A percentile compares a stretch with the other conserved stretches of the same genome.
Conservation (phyloP, 345 rosid species). For the Ceriops zippeliana region DNA sequence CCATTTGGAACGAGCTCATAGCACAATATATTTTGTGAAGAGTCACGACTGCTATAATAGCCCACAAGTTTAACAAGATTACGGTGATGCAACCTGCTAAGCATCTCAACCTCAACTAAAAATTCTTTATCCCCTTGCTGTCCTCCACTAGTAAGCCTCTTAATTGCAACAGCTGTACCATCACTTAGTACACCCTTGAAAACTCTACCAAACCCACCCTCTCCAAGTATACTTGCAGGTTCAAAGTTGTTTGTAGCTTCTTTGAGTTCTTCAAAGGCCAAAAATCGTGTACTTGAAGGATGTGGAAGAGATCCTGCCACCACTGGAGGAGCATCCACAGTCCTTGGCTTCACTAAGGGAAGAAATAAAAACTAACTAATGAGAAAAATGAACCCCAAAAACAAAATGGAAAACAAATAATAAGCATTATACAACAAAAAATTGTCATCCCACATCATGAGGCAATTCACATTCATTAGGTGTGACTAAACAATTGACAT, state of each 20-base stretch:
- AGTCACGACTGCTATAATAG: conserved; percentile 80
- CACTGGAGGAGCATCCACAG: conserved; percentile 40
- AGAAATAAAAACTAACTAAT: not conserved
- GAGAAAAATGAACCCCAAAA: not conserved
- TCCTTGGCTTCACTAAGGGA: conserved; percentile 58
- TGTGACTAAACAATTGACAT: not conserved
- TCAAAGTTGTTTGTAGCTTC: conserved; percentile 93
- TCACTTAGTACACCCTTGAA: conserved; percentile 94
- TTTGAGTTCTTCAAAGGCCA: conserved; percentile 91
- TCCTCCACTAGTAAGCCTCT: conserved; percentile 88
- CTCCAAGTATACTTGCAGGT: conserved; percentile 80
- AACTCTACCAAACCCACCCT: conserved; percentile 98
- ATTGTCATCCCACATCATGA: not conserved
- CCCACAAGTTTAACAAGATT: conserved; percentile 98
- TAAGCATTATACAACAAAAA: not conserved
- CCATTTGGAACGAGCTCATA: conserved; percentile 99
- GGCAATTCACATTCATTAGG: not conserved
- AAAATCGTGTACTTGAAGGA: conserved; percentile 81
- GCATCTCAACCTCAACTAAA: conserved; percentile 97
- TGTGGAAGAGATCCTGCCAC: conserved; percentile 73
- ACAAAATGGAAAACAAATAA: not conserved
- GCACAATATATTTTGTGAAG: conserved; percentile 89
- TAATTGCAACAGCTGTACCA: conserved; percentile 98
- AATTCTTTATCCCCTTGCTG: conserved; percentile 97
- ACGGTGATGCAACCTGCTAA: conserved; percentile 98